These are phyloP conservation scores for Saccharomyces hybrid DNA, from an alignment of 1,139 yeast genomes.

Conservation along the genomic window DNA sequence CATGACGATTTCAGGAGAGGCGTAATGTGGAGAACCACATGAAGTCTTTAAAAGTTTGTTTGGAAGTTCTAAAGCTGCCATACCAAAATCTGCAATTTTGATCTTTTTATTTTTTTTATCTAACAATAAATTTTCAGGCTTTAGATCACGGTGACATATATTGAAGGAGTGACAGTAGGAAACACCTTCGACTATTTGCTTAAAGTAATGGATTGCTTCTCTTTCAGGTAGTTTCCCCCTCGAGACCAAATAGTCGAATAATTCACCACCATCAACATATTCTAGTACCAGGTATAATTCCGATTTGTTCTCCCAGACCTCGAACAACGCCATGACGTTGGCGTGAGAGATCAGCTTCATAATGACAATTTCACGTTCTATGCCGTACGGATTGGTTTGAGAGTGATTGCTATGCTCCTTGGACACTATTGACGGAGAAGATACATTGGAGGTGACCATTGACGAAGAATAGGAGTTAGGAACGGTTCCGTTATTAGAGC, in stretches of 20 bases:
- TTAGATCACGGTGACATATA: constrained; percentile 73
- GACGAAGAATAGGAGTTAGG: constrained; percentile 6
- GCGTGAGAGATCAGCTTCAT: constrained; percentile 75
- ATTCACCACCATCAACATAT: constrained; percentile 35
- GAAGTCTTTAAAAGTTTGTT: constrained; percentile 39
- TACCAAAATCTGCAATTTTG: constrained; percentile 78
- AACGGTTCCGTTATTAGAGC: constrained; percentile 7
- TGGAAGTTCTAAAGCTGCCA: constrained; percentile 76
- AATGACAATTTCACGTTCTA: constrained; percentile 73
- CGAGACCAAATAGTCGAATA: constrained; percentile 63
- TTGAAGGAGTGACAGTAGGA: constrained; percentile 76
- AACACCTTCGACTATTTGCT: constrained; percentile 68
- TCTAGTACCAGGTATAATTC: constrained; percentile 68
- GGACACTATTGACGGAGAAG: constrained; percentile 13
- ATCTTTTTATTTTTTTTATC: constrained; percentile 56
- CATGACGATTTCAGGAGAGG: constrained; percentile 78
- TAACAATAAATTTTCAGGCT: constrained; percentile 66
- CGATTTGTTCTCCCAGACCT: constrained; percentile 77
- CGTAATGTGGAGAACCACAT: constrained; percentile 67
- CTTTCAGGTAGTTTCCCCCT: constrained; percentile 72
- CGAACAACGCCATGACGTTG: constrained; percentile 65
- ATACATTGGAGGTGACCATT: constrained; percentile 10
- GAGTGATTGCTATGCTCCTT: not conserved
- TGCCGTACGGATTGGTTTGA: constrained; percentile 53
- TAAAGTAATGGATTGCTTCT: constrained; percentile 67